Evolutionary conservation across 1,139 yeast species (phyloP), one percentile per base, ranked within the genome.

Genomic region (Geotrichum histeridarum): DNA sequence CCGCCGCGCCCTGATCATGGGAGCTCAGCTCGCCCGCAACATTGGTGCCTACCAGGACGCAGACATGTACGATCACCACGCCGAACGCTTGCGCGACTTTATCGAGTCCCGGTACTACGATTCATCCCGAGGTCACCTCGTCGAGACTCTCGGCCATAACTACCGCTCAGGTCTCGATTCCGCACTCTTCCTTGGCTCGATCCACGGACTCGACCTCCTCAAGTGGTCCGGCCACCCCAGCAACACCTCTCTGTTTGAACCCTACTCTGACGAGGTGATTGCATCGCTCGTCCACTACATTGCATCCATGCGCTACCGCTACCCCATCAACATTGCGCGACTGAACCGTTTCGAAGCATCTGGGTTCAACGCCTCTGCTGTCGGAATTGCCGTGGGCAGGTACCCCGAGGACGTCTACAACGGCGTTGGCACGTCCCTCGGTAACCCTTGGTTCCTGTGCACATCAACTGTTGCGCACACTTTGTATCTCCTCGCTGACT

Each of bases 371-470:
- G 43, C 55, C 18, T 47, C 57, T 15, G 43, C 55, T 43, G 64
- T 58, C 22, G 95, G 94, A 0, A 82, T 84, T 43, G 96, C 87
- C 0, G 71, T 91, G 47, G 99, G 99, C 1, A 75, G 99, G 63
- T 93, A 93, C 66, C 96, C 97, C 0, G 98, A 91, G 66, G 99
- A 93, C 70, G 71, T 86, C 12, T 93, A 93, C 68, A 86, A 91
- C 69, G 98, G 98, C 0, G 74, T 77, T 58, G 84, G 82, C 0
- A 75, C 79, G 0, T 77, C 86, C n/a, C 86, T 83, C 61, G 98
- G 97, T 1, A 93, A 93, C 65, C 98, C 99, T 1, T 93, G 98
- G 99, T 91, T 91, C 67, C 78, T 93, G 56, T 77, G 94, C 22
- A 91, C 97, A 0, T 82, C 93, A 0, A 76, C 93, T 2, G 91